phyloP scores from a whole-genome alignment of 139 green algal genomes.

The Astrephomene gubernaculifera region DNA sequence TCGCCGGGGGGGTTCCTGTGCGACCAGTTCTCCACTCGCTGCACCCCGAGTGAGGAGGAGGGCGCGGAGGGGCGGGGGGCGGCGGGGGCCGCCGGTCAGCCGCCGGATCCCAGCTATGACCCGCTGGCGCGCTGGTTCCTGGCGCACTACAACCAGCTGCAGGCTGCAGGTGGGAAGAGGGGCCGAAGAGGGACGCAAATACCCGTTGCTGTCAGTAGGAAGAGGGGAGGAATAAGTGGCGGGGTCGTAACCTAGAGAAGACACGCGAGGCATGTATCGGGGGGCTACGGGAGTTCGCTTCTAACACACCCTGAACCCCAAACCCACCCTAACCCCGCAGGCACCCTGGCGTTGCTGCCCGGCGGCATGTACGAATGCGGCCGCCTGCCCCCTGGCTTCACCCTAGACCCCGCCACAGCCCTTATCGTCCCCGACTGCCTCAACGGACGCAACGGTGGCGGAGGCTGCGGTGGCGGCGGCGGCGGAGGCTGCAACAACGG shows the following conservation, averaged over 20 bases:
- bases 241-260: too few relatives aligned
- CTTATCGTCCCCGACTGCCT: neutral
- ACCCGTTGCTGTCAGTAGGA: too few relatives aligned
- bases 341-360: constrained; percentile 11
- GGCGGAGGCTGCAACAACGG: neutral
- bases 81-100: neutral
- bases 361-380: constrained; percentile 42
- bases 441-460: neutral
- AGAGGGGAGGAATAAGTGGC: too few relatives aligned
- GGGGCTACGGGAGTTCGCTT: too few relatives aligned
- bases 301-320: too few relatives aligned
- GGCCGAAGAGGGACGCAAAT: neutral
- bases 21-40: constrained; percentile 12
- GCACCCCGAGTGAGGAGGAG: neutral
- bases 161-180: constrained; percentile 3
- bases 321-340: too few relatives aligned
- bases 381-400: constrained; percentile 10
- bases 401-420: neutral
- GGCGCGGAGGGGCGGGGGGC: neutral
- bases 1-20: constrained; percentile 21
- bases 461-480: neutral
- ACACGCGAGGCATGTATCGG: too few relatives aligned
- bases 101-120: constrained; percentile 16
- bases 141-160: constrained; percentile 46
- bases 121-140: constrained; percentile 53